phyloP scores from a whole-genome alignment of 768 basidiomycete species.

The Roridomyces roridus region DNA sequence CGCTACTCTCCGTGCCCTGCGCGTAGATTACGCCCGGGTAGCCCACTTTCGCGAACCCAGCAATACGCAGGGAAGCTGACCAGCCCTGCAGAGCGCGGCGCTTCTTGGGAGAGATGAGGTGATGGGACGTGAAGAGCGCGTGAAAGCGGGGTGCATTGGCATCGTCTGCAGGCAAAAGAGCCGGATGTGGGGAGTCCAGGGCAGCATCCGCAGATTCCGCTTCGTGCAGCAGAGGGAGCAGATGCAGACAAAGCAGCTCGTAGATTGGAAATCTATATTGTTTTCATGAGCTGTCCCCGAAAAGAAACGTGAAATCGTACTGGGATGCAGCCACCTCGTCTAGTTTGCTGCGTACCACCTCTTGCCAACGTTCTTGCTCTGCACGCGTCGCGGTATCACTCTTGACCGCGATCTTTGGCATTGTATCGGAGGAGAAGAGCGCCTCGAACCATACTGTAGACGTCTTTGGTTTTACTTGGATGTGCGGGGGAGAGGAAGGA shows the following conservation, averaged over 20 bases:
- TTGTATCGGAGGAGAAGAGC: slow-evolving; percentile 15
- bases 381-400: slow-evolving; percentile 52
- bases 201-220: slow-evolving; percentile 20
- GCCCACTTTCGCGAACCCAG: slow-evolving; percentile 77
- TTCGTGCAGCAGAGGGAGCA: slow-evolving; percentile 62
- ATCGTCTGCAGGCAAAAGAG: slow-evolving; percentile 2
- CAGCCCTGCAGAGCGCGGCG: slow-evolving; percentile 62
- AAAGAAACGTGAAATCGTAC: slow-evolving; percentile 20
- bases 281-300: not conserved
- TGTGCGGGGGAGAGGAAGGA: slow-evolving; percentile 33
- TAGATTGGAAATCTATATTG: slow-evolving; percentile 69
- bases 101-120: slow-evolving; percentile 69
- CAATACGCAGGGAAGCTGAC: slow-evolving; percentile 57
- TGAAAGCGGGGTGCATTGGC: slow-evolving; percentile 46
- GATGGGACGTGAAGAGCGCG: slow-evolving; percentile 75
- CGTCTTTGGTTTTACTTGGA: slow-evolving; percentile 40
- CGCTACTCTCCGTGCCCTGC: slow-evolving; percentile 55
- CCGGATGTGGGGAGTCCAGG: not conserved
- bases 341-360: slow-evolving; percentile 42
- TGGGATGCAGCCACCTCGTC: slow-evolving; percentile 43
- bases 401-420: slow-evolving; percentile 44
- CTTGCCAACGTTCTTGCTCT: slow-evolving; percentile 58
- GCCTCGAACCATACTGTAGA: slow-evolving; percentile 45
- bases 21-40: slow-evolving; percentile 80
- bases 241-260: slow-evolving; percentile 61